A percentile compares a stretch with the other conserved stretches of the same genome.
These are phyloP conservation scores for Eucalyptus brandiana DNA, from an alignment of 345 rosid species.

Conservation along the genomic window DNA sequence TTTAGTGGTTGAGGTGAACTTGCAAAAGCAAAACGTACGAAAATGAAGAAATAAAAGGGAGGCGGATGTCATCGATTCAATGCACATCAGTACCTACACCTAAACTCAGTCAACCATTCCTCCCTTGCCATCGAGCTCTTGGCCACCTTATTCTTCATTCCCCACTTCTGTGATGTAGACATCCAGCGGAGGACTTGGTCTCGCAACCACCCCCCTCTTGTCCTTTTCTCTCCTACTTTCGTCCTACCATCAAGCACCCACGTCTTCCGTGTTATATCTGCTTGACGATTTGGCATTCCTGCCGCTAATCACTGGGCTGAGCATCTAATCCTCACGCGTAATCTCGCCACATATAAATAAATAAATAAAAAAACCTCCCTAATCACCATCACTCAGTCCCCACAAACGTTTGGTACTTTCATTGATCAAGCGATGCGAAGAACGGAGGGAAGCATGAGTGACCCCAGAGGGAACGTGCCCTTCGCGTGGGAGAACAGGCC, in stretches of 20 bases:
- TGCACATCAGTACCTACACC: background rate
- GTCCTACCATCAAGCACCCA: background rate
- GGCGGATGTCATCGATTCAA: background rate
- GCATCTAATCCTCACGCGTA: background rate
- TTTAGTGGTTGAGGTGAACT: background rate
- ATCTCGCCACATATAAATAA: background rate
- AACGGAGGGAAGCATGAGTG: background rate
- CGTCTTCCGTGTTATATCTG: background rate
- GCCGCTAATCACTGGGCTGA: background rate
- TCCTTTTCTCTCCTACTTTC: background rate
- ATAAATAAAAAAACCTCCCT: background rate
- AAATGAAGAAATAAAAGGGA: background rate
- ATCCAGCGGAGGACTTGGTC: background rate
- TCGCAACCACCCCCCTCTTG: background rate
- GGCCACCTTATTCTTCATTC: background rate
- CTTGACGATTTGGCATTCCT: background rate
- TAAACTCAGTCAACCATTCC: background rate
- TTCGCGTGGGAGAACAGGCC: slow-evolving; percentile 35
- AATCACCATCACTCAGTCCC: background rate
- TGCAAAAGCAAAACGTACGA: background rate
- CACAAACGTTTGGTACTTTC: background rate
- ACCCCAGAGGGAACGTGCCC: slow-evolving; percentile 4
- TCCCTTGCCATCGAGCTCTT: background rate
- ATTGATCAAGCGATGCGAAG: background rate
- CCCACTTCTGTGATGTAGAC: background rate